Evolutionary conservation across 176 grass and related monocot genomes (phyloP).

Genomic region (Aegilops bicornis): DNA sequence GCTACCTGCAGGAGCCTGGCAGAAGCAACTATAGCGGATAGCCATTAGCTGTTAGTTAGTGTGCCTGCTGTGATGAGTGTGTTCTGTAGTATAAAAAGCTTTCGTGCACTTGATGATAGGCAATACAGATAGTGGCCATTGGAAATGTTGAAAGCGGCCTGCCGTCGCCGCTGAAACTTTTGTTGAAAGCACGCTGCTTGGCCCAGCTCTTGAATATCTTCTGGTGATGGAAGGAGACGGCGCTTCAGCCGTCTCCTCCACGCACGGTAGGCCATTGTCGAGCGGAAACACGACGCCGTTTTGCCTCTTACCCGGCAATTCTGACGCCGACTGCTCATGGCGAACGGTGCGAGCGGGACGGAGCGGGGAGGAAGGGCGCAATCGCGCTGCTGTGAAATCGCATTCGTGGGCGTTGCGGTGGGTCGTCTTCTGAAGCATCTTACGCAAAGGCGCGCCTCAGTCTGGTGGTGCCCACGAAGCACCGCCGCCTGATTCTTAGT

Average conservation of each 20-base stretch:
- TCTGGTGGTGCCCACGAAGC: no score
- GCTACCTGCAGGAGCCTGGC: neutral
- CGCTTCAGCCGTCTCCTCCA: neutral
- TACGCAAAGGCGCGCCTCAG: neutral
- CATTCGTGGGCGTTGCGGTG: neutral
- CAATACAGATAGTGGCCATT: neutral
- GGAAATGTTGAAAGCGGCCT: neutral
- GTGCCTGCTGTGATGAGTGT: constrained; percentile 29
- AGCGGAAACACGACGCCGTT: neutral
- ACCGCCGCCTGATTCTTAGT: neutral
- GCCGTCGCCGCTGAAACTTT: neutral
- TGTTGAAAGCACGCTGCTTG: neutral
- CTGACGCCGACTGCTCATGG: neutral
- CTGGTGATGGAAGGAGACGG: neutral
- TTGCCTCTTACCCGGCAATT: neutral
- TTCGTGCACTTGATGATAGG: neutral
- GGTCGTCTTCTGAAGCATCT: neutral
- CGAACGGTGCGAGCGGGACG: neutral
- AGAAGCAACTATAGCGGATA: constrained; percentile 21
- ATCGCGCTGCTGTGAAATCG: neutral
- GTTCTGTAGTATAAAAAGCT: neutral
- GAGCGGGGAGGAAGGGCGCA: neutral
- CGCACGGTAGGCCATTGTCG: neutral
- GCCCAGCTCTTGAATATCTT: neutral
- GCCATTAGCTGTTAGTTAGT: neutral